Base-by-base conservation (phyloP, 2,329 filamentous ascomycete species). In the Colletotrichum limetticola region DNA sequence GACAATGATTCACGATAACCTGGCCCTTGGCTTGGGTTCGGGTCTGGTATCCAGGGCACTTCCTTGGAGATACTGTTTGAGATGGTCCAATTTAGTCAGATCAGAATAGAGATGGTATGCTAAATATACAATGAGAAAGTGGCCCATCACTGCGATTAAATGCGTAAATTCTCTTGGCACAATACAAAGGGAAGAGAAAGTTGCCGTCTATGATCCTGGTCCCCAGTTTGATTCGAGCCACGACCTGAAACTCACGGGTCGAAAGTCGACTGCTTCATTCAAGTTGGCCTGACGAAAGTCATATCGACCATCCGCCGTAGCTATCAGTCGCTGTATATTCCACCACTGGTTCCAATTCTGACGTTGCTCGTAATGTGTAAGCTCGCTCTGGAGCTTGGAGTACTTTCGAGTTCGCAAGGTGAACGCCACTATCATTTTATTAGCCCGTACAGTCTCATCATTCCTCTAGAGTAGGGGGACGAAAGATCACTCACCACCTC, bases 231-330 rank as follows among this genome's bases (percentile, higher is more conserved):
- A 78, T 68, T 82, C 79, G 49, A 92, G 78, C 90, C 90, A 93
- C 56, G 86, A 81, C 70, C 83, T 82, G 76, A 92, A 90, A 2
- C 78, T 81, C 69, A 85, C 81, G 0, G 90, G 88, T 58, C 83
- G 83, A 14, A 91, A 71, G 49, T 84, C 78, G 56, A 89, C 78
- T 3, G 84, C 77, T 2, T 85, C 83, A 78, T 93, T 93, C 66
- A 94, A 82, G 74, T 91, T 92, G 1, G 90, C 82, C 14, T 87
- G 82, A 3, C 84, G 82, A 76, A 93, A 93, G 74, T 91, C 89
- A 78, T 93, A 95, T 11, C 91, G 87, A 2, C 92, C 91, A 74
- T 92, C 89, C 22, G 90, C 90, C 0, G 93, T 94, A 37, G 91
- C 91, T 49, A 93, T 85, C 28, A 94, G 86, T 37, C 91, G 86